Base-by-base conservation (phyloP, 805 yeast genomes). In the Candida maltosa region DNA sequence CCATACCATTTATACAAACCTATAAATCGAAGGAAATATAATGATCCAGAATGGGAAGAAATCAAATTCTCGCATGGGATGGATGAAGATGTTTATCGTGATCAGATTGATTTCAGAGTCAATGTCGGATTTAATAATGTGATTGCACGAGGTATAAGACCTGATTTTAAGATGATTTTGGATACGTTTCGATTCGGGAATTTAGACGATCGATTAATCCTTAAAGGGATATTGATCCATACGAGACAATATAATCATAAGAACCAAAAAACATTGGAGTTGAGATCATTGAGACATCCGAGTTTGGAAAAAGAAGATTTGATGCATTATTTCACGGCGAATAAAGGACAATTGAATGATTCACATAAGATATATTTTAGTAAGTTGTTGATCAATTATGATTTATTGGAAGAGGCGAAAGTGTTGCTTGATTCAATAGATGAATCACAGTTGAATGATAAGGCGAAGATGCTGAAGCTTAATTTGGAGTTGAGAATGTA, bases 101-200 rank as follows among this genome's bases (percentile, higher is more conserved):
- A 46, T 14, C 68, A 63, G 34, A 42, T 60, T 4, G 50, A 51
- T 25, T 62, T 51, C 35, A 40, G 70, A 22, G 41, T 57, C 22
- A 16, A 50, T 16, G 45, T 49, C 29, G 73, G 71, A 16, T 59
- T 66, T 29, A 42, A 40, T 6, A 62, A 56, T 11, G 35, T 66
- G 6, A 35, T 63, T 18, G 17, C 32, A 2, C 50, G 47, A 34
- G 71, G 71, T 0, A 54, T 66, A 6, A 45, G 52, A 18, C 72
- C 72, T 0, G 69, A 66, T 37, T 45, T 46, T 30, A 34, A 37
- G 11, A 33, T 64, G n/a, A 38, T 67, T 5, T 56, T 56, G 29
- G 55, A 49, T 26, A 62, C 70, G 0, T 57, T 61, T 34, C 41
- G 49, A 19, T 45, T 54, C 21, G 53, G 56, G 46, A 53, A 54